These are phyloP conservation scores for Candida nonsorbophila DNA, from an alignment of 805 yeast genomes.

Conservation along the genomic window DNA sequence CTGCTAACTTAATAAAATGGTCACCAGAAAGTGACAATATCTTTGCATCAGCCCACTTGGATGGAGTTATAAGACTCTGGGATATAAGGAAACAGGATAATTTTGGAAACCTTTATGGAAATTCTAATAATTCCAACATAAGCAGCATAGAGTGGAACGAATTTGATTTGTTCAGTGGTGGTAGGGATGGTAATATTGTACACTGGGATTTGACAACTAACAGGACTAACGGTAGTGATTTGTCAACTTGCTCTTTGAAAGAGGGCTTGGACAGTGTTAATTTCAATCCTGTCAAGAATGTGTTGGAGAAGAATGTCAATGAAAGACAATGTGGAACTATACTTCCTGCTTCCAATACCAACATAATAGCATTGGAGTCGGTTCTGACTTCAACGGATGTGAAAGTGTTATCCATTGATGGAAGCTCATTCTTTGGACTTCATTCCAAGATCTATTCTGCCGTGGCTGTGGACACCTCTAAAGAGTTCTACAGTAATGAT, in stretches of 20 bases:
- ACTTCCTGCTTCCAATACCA: constrained; percentile 55
- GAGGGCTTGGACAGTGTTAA: constrained; percentile 42
- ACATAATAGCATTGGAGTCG: constrained; percentile 42
- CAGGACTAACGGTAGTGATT: constrained; percentile 8
- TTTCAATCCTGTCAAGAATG: constrained; percentile 27
- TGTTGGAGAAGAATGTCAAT: constrained; percentile 20
- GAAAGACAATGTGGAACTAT: constrained; percentile 56
- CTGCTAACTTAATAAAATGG: constrained; percentile 54
- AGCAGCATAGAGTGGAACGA: constrained; percentile 59
- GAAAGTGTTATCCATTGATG: constrained; percentile 49
- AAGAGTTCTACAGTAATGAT: constrained; percentile 23
- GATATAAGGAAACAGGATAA: constrained; percentile 63
- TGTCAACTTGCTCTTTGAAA: constrained; percentile 34
- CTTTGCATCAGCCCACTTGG: constrained; percentile 60
- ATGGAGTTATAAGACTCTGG: constrained; percentile 62
- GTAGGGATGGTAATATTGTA: constrained; percentile 61
- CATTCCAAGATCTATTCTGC: constrained; percentile 40
- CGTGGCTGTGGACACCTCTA: constrained; percentile 14
- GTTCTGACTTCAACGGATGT: constrained; percentile 22
- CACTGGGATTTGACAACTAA: constrained; percentile 54
- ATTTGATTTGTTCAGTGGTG: constrained; percentile 51
- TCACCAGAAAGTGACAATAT: constrained; percentile 53
- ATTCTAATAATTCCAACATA: constrained; percentile 40
- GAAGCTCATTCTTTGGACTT: constrained; percentile 50
- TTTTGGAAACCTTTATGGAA: constrained; percentile 50